Evolutionary conservation across 192 early-diverging fungal genomes (phyloP).

Genomic region (Coemansia sp.): DNA sequence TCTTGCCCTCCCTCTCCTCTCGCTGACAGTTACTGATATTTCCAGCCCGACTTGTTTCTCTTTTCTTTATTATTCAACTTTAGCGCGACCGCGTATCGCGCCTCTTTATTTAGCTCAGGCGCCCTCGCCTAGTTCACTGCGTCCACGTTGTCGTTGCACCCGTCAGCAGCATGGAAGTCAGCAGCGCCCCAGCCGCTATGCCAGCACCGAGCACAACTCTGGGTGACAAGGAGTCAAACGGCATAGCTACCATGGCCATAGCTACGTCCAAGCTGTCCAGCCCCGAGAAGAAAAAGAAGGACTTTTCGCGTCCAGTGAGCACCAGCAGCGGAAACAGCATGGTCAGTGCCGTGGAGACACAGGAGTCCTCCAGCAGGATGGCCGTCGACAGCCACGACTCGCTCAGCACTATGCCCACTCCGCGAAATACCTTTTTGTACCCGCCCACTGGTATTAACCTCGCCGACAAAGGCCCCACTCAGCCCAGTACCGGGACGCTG

Average conservation of each 20-base stretch:
- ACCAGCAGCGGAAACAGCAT: slow-evolving; percentile 49
- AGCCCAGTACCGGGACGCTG: neutral
- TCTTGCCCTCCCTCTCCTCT: neutral
- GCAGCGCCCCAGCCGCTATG: neutral
- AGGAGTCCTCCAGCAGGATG: slow-evolving; percentile 19
- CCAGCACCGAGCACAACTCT: neutral
- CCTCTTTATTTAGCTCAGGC: neutral
- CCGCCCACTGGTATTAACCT: slow-evolving; percentile 48
- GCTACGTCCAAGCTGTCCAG: slow-evolving; percentile 21
- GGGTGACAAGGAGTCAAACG: neutral
- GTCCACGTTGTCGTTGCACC: neutral
- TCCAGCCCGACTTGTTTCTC: neutral
- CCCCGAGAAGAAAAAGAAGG: slow-evolving; percentile 14
- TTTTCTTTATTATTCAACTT: neutral
- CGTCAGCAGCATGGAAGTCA: slow-evolving; percentile 7
- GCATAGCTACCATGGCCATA: slow-evolving; percentile 18
- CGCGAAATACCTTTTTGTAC: slow-evolving; percentile 49
- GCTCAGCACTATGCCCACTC: slow-evolving; percentile 51
- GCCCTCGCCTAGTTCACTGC: neutral
- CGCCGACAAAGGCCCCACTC: slow-evolving; percentile 14
- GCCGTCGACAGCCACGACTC: slow-evolving; percentile 37
- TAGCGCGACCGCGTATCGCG: slow-evolving; percentile 9
- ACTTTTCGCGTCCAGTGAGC: slow-evolving; percentile 45
- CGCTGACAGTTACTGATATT: slow-evolving; percentile 4
- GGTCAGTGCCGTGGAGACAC: slow-evolving; percentile 28